phyloP scores from a whole-genome alignment of 78 protist species.

The Salpingoeca rosetta region DNA sequence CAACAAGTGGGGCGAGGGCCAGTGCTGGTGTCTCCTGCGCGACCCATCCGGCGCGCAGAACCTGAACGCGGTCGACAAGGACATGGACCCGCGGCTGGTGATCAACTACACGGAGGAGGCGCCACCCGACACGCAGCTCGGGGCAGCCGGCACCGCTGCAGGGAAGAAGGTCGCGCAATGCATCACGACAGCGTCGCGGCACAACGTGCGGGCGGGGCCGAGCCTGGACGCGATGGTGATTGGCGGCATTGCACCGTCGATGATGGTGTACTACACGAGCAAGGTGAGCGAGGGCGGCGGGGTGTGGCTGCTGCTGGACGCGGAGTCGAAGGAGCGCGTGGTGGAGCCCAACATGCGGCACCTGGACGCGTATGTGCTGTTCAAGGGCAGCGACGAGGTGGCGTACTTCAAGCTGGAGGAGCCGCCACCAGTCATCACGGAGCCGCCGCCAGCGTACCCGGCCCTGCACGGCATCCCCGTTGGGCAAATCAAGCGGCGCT shows the following conservation, averaged over 20 bases:
- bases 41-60: no score
- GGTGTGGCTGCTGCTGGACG: neutral
- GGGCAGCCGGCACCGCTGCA: neutral
- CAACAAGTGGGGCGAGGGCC: neutral
- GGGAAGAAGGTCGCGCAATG: neutral
- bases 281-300: neutral
- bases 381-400: neutral
- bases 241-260: neutral
- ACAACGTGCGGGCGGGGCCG: neutral
- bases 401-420: neutral
- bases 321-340: neutral
- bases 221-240: neutral
- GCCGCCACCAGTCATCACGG: neutral
- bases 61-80: no score
- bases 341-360: neutral
- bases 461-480: neutral
- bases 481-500: neutral
- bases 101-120: no score
- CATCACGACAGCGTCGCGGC: neutral
- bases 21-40: neutral
- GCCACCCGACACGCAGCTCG: neutral
- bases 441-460: neutral
- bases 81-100: no score
- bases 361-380: neutral
- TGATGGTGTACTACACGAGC: neutral